A percentile compares a stretch with the other conserved stretches of the same genome.
Evolutionary conservation across 2,329 filamentous ascomycete species (phyloP).

Genomic region (Epichloe festucae): DNA sequence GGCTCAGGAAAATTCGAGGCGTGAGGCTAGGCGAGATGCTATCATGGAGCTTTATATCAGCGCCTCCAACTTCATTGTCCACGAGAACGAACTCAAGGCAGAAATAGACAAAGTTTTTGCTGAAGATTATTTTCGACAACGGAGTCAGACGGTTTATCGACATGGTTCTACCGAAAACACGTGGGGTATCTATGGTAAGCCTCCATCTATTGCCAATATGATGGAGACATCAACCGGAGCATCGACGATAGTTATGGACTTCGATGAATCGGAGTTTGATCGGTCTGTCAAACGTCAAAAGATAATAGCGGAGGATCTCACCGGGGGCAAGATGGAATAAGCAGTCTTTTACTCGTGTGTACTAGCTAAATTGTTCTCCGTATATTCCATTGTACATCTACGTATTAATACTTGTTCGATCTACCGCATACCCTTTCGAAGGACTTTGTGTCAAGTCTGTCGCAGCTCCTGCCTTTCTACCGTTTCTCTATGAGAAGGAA

Average conservation of each 20-base stretch:
- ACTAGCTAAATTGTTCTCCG: not conserved
- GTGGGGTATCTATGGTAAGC: slow-evolving; percentile 37
- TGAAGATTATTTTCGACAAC: slow-evolving; percentile 38
- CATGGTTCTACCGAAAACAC: slow-evolving; percentile 31
- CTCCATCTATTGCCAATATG: slow-evolving; percentile 32
- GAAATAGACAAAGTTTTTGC: slow-evolving; percentile 68
- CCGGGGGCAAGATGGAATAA: slow-evolving; percentile 42
- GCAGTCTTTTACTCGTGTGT: not conserved
- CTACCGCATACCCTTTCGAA: not conserved
- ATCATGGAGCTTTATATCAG: slow-evolving; percentile 85
- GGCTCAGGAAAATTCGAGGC: slow-evolving; percentile 31
- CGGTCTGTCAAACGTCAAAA: slow-evolving; percentile 40
- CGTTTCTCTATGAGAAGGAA: slow-evolving; percentile 76
- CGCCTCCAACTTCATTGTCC: slow-evolving; percentile 75
- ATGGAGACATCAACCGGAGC: slow-evolving; percentile 23
- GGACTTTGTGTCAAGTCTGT: not conserved
- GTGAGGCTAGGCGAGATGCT: slow-evolving; percentile 50
- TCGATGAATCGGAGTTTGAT: slow-evolving; percentile 25
- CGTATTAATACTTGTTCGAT: too few relatives aligned
- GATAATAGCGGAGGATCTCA: slow-evolving; percentile 44
- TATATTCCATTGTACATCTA: not conserved
- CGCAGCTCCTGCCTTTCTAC: slow-evolving; percentile 17
- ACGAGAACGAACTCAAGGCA: slow-evolving; percentile 60
- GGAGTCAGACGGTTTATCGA: slow-evolving; percentile 17
- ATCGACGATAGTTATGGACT: slow-evolving; percentile 24